Evolutionary conservation across 768 basidiomycete genomes (phyloP).

Genomic region (Agrocybe pediades): DNA sequence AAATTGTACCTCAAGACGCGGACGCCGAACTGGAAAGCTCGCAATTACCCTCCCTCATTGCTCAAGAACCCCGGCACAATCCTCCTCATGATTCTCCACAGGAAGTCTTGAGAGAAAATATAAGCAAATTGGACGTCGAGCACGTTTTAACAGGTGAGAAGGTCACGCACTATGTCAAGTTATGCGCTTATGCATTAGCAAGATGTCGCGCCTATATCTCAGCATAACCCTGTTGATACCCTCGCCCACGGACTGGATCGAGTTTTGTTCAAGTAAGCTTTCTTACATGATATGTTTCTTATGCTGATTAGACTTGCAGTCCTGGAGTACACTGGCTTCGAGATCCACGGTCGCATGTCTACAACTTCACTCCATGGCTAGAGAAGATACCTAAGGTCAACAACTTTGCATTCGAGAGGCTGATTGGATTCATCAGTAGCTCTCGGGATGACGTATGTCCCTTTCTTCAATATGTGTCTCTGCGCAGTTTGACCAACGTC

Average conservation of each 20-base stretch:
- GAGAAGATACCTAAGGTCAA: conserved; percentile 73
- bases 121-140: not conserved
- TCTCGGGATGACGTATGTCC: conserved; percentile 65
- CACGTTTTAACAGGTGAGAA: not conserved
- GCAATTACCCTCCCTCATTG: not conserved
- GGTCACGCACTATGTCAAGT: not conserved
- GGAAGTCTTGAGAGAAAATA: not conserved
- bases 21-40: not conserved
- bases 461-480: not conserved
- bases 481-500: not conserved
- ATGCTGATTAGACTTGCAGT: conserved; percentile 37
- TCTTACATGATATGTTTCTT: not conserved
- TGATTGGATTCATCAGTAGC: conserved; percentile 74
- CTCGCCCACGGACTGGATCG: conserved; percentile 63
- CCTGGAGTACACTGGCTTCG: conserved; percentile 88
- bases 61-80: not conserved
- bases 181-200: not conserved
- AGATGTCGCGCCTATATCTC: conserved; percentile 47
- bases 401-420: conserved; percentile 83
- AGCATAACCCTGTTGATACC: conserved; percentile 57
- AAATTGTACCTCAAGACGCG: not conserved
- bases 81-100: not conserved
- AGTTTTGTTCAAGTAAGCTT: conserved; percentile 50
- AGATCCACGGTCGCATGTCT: conserved; percentile 83
- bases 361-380: conserved; percentile 78